Percentiles rank a stretch among this genome's conserved stretches.
Evolutionary conservation across 441 rosid genomes (phyloP).

Genomic region (Bocquillonia castaneifolia): DNA sequence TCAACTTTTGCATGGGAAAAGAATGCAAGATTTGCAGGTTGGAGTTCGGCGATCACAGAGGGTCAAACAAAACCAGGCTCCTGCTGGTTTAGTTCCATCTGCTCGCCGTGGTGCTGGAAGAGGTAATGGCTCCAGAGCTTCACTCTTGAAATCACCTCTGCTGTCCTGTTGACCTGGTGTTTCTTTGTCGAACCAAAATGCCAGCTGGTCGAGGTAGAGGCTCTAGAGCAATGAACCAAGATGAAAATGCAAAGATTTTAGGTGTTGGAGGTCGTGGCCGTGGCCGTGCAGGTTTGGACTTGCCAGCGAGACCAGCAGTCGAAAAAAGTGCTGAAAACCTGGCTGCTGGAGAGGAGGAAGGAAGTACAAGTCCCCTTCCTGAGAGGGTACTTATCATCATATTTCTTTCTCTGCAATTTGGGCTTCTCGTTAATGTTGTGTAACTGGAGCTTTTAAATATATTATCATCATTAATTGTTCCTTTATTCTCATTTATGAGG

Average conservation of each 20-base stretch:
- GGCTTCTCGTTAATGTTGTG: neutral
- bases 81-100: constrained; percentile 32
- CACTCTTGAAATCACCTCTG: constrained; percentile 15
- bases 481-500: neutral
- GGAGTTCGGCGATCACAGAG: constrained; percentile 43
- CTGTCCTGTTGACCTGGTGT: constrained; percentile 15
- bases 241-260: constrained; percentile 32
- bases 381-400: constrained; percentile 41
- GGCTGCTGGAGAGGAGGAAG: constrained; percentile 45
- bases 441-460: neutral
- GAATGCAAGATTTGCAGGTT: constrained; percentile 43
- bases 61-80: constrained; percentile 38
- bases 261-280: constrained; percentile 32
- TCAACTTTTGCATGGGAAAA: constrained; percentile 35
- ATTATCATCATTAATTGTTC: neutral
- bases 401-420: neutral
- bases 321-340: constrained; percentile 45
- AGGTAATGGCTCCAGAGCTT: constrained; percentile 27
- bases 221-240: constrained; percentile 35
- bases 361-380: constrained; percentile 49
- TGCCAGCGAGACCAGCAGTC: constrained; percentile 31
- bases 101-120: constrained; percentile 33
- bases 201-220: constrained; percentile 45
- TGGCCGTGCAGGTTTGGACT: constrained; percentile 28
- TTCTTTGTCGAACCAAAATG: constrained; percentile 16